Evolutionary conservation across 2,329 filamentous ascomycete genomes (phyloP).

Genomic region (Cercospora citrullina): DNA sequence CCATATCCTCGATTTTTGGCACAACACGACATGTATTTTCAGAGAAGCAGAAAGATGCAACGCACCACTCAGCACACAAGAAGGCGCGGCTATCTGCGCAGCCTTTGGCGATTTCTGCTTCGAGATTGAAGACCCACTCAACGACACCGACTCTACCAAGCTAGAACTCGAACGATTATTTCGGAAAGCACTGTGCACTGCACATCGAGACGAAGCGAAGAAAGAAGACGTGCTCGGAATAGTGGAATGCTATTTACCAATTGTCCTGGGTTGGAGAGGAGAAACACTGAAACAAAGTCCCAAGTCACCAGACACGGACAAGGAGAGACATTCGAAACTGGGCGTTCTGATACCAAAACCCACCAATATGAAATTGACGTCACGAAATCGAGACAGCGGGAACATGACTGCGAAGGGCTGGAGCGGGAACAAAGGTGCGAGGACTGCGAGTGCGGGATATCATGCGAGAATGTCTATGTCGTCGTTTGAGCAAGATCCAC

Average conservation of each 20-base stretch:
- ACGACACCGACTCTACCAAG: not conserved
- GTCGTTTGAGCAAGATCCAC: conserved; percentile 6
- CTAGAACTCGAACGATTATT: not conserved
- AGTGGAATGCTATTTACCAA: conserved; percentile 3
- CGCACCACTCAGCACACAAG: not conserved
- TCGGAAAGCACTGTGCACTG: conserved; percentile 8
- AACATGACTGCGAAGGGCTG: not conserved
- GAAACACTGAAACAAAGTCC: not conserved
- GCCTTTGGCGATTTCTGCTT: conserved; percentile 11
- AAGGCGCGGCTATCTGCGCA: not conserved
- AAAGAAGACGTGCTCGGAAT: not conserved
- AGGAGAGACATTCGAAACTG: conserved; percentile 5
- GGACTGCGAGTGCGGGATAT: conserved; percentile 1
- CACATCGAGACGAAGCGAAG: not conserved
- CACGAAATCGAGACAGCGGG: conserved; percentile 8
- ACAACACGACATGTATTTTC: conserved; percentile 9
- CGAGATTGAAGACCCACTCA: conserved; percentile 6
- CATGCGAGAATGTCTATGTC: conserved; percentile 10
- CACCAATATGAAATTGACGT: not conserved
- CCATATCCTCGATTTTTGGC: conserved; percentile 6
- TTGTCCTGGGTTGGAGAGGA: conserved; percentile 3
- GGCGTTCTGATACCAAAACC: conserved; percentile 6
- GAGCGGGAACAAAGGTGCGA: not conserved
- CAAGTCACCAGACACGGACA: conserved; percentile 1
- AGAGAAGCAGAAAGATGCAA: conserved; percentile 4